Conservation (phyloP, 1,284 basidiomycete species). For the Leucoagaricus sp. region DNA sequence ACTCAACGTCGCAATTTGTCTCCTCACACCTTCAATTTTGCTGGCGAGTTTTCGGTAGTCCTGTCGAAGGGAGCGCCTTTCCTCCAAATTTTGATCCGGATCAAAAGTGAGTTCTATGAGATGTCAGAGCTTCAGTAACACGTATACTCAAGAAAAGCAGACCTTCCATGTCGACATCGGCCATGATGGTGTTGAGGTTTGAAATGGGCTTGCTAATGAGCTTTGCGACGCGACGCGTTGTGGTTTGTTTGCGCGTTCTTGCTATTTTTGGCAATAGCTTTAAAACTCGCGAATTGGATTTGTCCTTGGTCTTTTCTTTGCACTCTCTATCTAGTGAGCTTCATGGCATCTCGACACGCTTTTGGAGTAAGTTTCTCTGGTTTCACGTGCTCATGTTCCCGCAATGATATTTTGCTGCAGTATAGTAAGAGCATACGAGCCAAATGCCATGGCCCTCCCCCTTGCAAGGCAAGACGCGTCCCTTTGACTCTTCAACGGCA, state of each 20-base stretch:
- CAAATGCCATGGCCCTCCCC: constrained; percentile 62
- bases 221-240: constrained; percentile 31
- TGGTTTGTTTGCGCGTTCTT: constrained; percentile 31
- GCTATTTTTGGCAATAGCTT: constrained; percentile 19
- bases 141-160: not conserved
- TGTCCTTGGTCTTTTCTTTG: not conserved
- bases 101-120: constrained; percentile 55
- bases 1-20: not conserved
- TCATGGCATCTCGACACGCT: constrained; percentile 36
- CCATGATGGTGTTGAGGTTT: constrained; percentile 16
- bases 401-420: constrained; percentile 35
- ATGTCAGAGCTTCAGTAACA: constrained; percentile 13
- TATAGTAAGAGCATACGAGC: constrained; percentile 71
- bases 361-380: constrained; percentile 40
- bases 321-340: not conserved
- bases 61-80: constrained; percentile 70
- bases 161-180: constrained; percentile 32
- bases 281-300: not conserved
- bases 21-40: constrained; percentile 54
- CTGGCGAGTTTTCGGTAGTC: constrained; percentile 69
- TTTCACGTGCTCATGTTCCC: not conserved
- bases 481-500: constrained; percentile 1
- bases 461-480: constrained; percentile 47
- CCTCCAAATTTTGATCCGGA: constrained; percentile 77
- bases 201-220: constrained; percentile 2